A percentile compares a stretch with the other conserved stretches of the same genome.
Conservation (phyloP, 306 rosid genomes). For the Sesbania bispinosa region DNA sequence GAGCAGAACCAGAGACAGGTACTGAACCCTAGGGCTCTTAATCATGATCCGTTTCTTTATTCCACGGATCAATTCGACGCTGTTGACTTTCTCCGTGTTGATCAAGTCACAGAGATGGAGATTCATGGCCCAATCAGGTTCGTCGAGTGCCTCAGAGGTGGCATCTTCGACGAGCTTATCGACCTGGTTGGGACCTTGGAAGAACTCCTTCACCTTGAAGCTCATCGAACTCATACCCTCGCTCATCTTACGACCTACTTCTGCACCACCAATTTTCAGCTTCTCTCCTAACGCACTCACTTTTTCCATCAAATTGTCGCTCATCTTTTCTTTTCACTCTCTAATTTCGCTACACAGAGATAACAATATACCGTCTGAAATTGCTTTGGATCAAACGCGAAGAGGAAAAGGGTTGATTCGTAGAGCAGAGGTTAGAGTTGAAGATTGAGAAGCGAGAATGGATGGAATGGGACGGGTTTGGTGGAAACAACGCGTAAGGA, state of each 20-base stretch:
- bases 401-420: neutral
- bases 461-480: slow-evolving; percentile 21
- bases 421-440: neutral
- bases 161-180: slow-evolving; percentile 90
- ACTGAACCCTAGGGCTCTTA: slow-evolving; percentile 88
- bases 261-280: slow-evolving; percentile 74
- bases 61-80: slow-evolving; percentile 74
- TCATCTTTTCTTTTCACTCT: neutral
- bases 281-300: slow-evolving; percentile 82
- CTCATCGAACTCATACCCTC: slow-evolving; percentile 89
- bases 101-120: slow-evolving; percentile 85
- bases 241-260: slow-evolving; percentile 81
- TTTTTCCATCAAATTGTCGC: slow-evolving; percentile 94
- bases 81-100: slow-evolving; percentile 65
- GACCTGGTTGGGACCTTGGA: slow-evolving; percentile 74
- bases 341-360: neutral
- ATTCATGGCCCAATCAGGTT: slow-evolving; percentile 94
- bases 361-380: neutral
- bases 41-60: slow-evolving; percentile 65
- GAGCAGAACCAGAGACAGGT: slow-evolving; percentile 67
- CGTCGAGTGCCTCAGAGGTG: slow-evolving; percentile 79
- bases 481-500: slow-evolving; percentile 27
- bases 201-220: slow-evolving; percentile 84
- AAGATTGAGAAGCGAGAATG: neutral
- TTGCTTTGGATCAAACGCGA: too few relatives aligned